phyloP scores from a whole-genome alignment of 164 flowering plant genomes.

The Vitis riparia region DNA sequence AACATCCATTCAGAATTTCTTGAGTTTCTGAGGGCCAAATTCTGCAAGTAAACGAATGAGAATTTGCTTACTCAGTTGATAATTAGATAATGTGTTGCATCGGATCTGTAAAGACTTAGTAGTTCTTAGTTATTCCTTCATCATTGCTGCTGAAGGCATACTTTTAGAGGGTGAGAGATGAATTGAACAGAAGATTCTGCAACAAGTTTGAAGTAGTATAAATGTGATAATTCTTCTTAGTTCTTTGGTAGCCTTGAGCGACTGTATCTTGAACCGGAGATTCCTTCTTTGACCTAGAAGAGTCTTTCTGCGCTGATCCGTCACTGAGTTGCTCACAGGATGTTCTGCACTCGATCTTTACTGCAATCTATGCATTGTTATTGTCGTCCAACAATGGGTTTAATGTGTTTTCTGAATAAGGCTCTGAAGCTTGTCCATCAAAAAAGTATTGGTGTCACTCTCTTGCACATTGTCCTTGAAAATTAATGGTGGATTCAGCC shows the following conservation, averaged over 20 bases:
- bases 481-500: constrained; percentile 46
- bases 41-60: constrained; percentile 23
- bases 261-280: constrained; percentile 3
- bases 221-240: constrained; percentile 14
- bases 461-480: constrained; percentile 17
- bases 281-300: constrained; percentile 7
- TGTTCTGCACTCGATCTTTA: constrained; percentile 20
- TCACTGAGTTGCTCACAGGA: constrained; percentile 20
- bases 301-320: constrained; percentile 11
- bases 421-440: constrained; percentile 47
- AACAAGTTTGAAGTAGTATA: constrained; percentile 14
- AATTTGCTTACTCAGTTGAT: constrained; percentile 26
- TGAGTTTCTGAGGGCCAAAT: constrained; percentile 47
- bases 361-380: constrained; percentile 12
- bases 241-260: constrained; percentile 10
- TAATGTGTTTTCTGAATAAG: constrained; percentile 37
- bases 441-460: constrained; percentile 19
- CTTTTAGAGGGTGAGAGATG: constrained; percentile 12
- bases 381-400: constrained; percentile 13
- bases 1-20: constrained; percentile 30
- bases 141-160: constrained; percentile 25
- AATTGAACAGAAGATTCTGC: constrained; percentile 20
- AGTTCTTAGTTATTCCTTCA: constrained; percentile 19
- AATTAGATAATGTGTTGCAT: constrained; percentile 18
- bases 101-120: constrained; percentile 21